Percentiles rank a stretch among this genome's conserved stretches.
phyloP scores from a whole-genome alignment of 2,329 filamentous ascomycete species.

The Hypoxylon sp. region DNA sequence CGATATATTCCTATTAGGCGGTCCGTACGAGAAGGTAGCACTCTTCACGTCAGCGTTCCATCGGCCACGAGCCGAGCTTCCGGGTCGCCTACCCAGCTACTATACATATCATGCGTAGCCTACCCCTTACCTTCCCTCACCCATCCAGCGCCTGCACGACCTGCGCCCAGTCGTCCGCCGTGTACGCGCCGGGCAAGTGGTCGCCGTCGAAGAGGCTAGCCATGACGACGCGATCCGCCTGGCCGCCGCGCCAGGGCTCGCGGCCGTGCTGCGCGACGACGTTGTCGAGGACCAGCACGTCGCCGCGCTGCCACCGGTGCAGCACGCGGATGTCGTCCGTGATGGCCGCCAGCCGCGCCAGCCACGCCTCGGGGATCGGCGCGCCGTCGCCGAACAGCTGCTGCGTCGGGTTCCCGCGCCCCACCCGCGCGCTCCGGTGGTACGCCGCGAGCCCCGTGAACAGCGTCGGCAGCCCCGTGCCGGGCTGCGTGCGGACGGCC shows the following conservation, averaged over 20 bases:
- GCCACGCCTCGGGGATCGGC: slow-evolving; percentile 55
- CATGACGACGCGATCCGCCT: slow-evolving; percentile 54
- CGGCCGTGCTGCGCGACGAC: slow-evolving; percentile 58
- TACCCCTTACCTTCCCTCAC: too few species aligned
- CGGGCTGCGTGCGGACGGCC: slow-evolving; percentile 55
- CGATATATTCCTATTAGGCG: too few species aligned
- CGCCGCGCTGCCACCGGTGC: slow-evolving; percentile 56
- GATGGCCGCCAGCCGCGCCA: slow-evolving; percentile 52
- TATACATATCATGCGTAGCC: too few species aligned
- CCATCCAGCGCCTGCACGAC: slow-evolving; percentile 54
- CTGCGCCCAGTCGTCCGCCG: slow-evolving; percentile 53
- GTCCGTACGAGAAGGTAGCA: too few species aligned
- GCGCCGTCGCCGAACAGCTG: slow-evolving; percentile 56
- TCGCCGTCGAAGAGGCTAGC: slow-evolving; percentile 58
- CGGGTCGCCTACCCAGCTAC: too few species aligned
- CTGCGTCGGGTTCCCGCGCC: slow-evolving; percentile 47
- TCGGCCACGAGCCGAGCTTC: too few species aligned
- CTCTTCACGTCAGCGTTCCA: too few species aligned
- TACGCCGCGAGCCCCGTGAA: slow-evolving; percentile 57
- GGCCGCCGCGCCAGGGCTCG: slow-evolving; percentile 57
- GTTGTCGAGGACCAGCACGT: slow-evolving; percentile 59
- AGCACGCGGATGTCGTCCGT: slow-evolving; percentile 59
- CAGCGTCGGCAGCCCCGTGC: slow-evolving; percentile 54
- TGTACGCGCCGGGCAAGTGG: slow-evolving; percentile 54
- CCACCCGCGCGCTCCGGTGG: slow-evolving; percentile 47